Conservation (phyloP, 495 filamentous ascomycete genomes). For the Beverwykella pulmonaria region DNA sequence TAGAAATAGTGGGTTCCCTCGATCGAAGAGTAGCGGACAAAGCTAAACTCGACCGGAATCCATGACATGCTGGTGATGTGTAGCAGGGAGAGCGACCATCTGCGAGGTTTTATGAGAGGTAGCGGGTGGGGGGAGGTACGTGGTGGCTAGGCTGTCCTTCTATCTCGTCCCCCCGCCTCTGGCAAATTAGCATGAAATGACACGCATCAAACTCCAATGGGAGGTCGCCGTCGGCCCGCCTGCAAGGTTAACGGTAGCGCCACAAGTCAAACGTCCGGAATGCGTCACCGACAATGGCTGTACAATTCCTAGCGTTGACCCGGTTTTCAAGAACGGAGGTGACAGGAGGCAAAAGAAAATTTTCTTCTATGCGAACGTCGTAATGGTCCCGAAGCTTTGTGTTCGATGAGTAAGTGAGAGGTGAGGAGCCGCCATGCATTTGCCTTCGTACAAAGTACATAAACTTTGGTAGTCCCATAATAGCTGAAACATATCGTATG, state of each 20-base stretch:
- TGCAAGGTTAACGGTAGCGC: constrained; percentile 6
- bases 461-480: too few relatives aligned
- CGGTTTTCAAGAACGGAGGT: background rate
- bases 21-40: constrained; percentile 22
- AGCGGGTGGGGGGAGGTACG: constrained; percentile 2
- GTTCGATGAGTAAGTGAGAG: background rate
- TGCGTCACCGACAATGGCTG: background rate
- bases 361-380: too few relatives aligned
- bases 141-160: background rate
- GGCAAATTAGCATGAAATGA: constrained; percentile 3
- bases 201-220: background rate
- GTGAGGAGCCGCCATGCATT: background rate
- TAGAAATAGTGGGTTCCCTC: constrained; percentile 31
- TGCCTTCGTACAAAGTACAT: too few relatives aligned
- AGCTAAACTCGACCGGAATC: constrained; percentile 18
- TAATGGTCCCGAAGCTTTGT: too few relatives aligned
- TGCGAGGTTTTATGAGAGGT: background rate
- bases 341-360: background rate
- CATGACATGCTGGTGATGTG: constrained; percentile 29
- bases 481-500: background rate
- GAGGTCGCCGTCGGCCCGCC: constrained; percentile 3
- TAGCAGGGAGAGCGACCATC: constrained; percentile 5
- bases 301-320: background rate
- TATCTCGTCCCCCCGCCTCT: constrained; percentile 5
- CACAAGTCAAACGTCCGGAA: background rate